phyloP scores from a whole-genome alignment of 345 rosid genomes.

The Anastatica hierochuntica region DNA sequence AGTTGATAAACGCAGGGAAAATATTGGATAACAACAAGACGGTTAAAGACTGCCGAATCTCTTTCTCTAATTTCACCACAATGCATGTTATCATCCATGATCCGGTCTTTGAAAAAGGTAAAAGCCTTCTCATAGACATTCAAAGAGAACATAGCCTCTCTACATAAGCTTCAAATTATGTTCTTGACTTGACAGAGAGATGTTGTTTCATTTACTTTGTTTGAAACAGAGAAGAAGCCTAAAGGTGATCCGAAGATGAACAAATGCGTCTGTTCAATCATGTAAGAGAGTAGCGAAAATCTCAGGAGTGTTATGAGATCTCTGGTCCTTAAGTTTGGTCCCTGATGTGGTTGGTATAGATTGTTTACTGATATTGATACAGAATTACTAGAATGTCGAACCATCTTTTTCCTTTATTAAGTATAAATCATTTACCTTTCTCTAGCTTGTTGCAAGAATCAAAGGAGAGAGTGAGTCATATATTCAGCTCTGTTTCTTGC shows the following conservation, averaged over 20 bases:
- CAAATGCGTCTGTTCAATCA: conserved; percentile 77
- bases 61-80: conserved; percentile 74
- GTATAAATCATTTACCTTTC: conserved; percentile 14
- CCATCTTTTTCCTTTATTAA: background rate
- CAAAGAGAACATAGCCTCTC: too few relatives aligned
- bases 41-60: conserved; percentile 70
- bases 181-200: conserved; percentile 1
- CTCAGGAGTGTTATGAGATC: background rate
- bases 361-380: conserved; percentile 21
- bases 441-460: conserved; percentile 2
- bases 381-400: conserved; percentile 7
- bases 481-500: too few relatives aligned
- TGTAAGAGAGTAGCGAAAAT: conserved; percentile 30
- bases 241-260: conserved; percentile 50
- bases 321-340: conserved; percentile 10
- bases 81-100: conserved; percentile 97
- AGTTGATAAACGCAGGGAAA: conserved; percentile 89
- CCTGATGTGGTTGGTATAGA: conserved; percentile 17
- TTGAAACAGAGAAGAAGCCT: conserved; percentile 62
- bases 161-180: background rate
- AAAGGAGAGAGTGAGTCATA: background rate
- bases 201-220: conserved; percentile 8
- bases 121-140: background rate
- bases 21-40: conserved; percentile 83
- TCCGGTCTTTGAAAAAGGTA: conserved; percentile 58